Percentiles rank a stretch among this genome's conserved stretches.
These are phyloP conservation scores for Myxozyma sirexii DNA, from an alignment of 805 yeast species.

Conservation along the genomic window DNA sequence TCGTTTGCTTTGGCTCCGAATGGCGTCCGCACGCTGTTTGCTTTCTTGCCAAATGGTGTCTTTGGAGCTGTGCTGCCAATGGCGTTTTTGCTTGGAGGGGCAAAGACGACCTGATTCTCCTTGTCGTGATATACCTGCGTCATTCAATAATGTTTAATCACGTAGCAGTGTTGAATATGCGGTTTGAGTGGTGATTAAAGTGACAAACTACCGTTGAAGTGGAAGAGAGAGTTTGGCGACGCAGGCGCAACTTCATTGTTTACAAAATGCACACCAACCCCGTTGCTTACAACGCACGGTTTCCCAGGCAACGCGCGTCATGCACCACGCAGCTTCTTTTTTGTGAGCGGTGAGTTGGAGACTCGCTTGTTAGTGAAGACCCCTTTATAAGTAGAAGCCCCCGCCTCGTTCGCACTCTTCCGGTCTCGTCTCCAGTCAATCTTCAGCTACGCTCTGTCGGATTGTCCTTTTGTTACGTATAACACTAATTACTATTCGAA, in stretches of 20 bases:
- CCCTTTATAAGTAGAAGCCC: background rate
- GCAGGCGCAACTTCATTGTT: background rate
- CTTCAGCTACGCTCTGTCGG: background rate
- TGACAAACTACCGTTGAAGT: no score
- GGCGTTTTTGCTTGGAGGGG: slow-evolving; percentile 4
- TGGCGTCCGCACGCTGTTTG: slow-evolving; percentile 17
- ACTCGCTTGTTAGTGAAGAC: background rate
- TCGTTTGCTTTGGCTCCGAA: slow-evolving; percentile 24
- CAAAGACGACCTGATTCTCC: slow-evolving; percentile 18
- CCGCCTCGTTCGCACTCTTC: background rate
- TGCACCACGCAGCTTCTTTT: background rate
- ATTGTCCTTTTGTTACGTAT: background rate
- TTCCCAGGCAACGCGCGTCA: background rate
- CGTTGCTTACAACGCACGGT: background rate
- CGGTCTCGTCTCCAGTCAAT: background rate
- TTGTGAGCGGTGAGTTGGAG: background rate
- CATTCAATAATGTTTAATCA: slow-evolving; percentile 4
- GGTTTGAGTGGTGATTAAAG: no score
- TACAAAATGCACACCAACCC: background rate
- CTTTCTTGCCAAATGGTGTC: slow-evolving; percentile 25
- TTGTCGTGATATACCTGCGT: slow-evolving; percentile 28
- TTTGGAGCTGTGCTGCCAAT: slow-evolving; percentile 16
- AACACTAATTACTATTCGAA: background rate
- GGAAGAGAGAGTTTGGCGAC: no score
- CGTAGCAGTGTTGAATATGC: no score